phyloP scores from a whole-genome alignment of 768 basidiomycete species.

The Amanita phalloides region DNA sequence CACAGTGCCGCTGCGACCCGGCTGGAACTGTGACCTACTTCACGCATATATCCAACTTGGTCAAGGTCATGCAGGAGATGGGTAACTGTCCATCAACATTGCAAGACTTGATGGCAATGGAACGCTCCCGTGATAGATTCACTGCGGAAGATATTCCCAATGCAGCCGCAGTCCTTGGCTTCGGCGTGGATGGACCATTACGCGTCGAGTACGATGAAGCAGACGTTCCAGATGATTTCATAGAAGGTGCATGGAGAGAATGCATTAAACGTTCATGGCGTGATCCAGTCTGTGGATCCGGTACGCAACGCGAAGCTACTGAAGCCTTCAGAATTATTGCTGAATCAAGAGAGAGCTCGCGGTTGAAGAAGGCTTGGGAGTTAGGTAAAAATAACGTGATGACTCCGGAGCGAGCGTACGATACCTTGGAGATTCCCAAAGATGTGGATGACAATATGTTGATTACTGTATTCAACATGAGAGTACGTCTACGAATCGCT shows the following conservation, averaged over 20 bases:
- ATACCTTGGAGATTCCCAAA: slow-evolving; percentile 54
- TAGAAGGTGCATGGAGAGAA: slow-evolving; percentile 61
- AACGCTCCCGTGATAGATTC: slow-evolving; percentile 57
- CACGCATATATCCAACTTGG: slow-evolving; percentile 41
- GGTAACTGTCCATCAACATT: slow-evolving; percentile 37
- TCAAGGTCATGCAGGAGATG: slow-evolving; percentile 36
- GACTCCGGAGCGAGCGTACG: slow-evolving; percentile 63
- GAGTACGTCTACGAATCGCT: slow-evolving; percentile 31
- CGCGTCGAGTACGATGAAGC: slow-evolving; percentile 54
- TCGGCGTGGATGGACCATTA: slow-evolving; percentile 48
- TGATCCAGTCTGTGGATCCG: slow-evolving; percentile 38
- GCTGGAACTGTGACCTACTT: slow-evolving; percentile 53
- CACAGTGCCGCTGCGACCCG: slow-evolving; percentile 77
- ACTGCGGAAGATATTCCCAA: slow-evolving; percentile 40
- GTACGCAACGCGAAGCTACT: slow-evolving; percentile 42
- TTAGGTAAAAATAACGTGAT: slow-evolving; percentile 44
- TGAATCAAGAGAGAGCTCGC: slow-evolving; percentile 44
- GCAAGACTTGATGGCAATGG: slow-evolving; percentile 47
- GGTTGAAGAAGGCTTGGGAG: slow-evolving; percentile 40
- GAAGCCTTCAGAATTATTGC: slow-evolving; percentile 64
- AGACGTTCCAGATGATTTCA: slow-evolving; percentile 59
- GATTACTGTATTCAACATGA: slow-evolving; percentile 57
- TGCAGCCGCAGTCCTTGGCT: slow-evolving; percentile 48
- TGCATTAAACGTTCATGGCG: slow-evolving; percentile 43
- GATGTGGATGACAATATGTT: slow-evolving; percentile 76